Conservation (phyloP, 2,329 filamentous ascomycete genomes). For the Aspergillaceae sp. region DNA sequence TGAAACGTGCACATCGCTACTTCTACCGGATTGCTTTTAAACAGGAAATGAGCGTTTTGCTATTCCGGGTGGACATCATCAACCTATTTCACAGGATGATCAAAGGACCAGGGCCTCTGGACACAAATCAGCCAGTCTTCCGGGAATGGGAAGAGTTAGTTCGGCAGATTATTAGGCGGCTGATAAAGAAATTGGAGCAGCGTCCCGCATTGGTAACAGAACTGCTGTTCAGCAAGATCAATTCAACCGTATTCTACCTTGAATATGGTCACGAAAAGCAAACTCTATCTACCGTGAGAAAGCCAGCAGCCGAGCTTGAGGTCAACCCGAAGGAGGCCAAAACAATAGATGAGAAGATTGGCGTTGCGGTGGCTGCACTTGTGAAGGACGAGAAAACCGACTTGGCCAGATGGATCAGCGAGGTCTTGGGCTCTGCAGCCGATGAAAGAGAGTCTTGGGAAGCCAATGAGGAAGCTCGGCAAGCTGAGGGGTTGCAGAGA, state of each 20-base stretch:
- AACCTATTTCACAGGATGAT: constrained; percentile 84
- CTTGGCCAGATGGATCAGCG: constrained; percentile 73
- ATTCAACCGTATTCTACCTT: constrained; percentile 72
- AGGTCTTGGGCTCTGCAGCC: constrained; percentile 57
- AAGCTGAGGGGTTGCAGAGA: constrained; percentile 30
- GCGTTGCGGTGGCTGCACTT: constrained; percentile 68
- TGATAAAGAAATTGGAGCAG: constrained; percentile 76
- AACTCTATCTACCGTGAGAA: constrained; percentile 54
- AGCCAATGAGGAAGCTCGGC: constrained; percentile 56
- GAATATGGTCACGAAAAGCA: constrained; percentile 87
- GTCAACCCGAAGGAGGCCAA: constrained; percentile 63
- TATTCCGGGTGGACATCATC: constrained; percentile 87
- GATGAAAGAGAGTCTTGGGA: constrained; percentile 72
- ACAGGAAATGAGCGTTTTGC: constrained; percentile 76
- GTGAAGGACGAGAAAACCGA: constrained; percentile 71
- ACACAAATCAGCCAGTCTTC: constrained; percentile 57
- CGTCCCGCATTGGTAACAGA: constrained; percentile 80
- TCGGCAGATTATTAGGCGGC: constrained; percentile 71
- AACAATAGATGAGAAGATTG: constrained; percentile 60
- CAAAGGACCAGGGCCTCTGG: constrained; percentile 72
- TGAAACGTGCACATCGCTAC: constrained; percentile 88
- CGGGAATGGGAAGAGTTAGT: constrained; percentile 88
- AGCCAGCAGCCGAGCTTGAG: constrained; percentile 71
- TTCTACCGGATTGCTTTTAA: constrained; percentile 94
- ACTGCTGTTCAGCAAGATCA: constrained; percentile 89